Evolutionary conservation across 2,329 filamentous ascomycete genomes (phyloP), one percentile per base, ranked within the genome.

Genomic region (Pseudopithomyces maydicus): DNA sequence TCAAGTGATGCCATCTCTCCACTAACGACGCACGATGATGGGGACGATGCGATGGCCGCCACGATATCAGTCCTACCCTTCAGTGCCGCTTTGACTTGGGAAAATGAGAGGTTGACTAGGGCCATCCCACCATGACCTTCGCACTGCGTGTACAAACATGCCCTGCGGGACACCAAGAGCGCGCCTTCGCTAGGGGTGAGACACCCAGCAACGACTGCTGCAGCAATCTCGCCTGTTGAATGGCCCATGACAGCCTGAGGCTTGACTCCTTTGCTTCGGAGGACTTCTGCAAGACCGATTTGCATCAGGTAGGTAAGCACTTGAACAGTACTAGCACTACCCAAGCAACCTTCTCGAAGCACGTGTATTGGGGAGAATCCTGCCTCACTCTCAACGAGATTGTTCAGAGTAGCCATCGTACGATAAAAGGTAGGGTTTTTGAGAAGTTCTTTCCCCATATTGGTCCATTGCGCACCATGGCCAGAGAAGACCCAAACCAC

Each of bases 151-250:
- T 77, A 77, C 1, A 77, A 58, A 6, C 44, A 58, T 0, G 77
- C 76, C 38, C 77, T 62, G 11, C 70, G 63, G 2, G 70, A 69
- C 6, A 77, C 72, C 22, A 79, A 58, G 2, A 77, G 46, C 1
- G 72, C 64, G 0, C 77, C 78, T 52, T 80, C 76, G 22, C 67
- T 56, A 0, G 62, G 57, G 0, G 69, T 73, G 6, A 78, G 49
- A 22, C 62, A 70, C 6, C 74, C 74, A 17, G 71, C 73, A 1
- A 63, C 68, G 7, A 78, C 75, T 2, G 73, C 61, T 2, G 77
- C 77, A 2, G 78, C 77, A 11, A 78, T 76, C 55, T 80, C 78
- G 1, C 78, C 78, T 2, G 78, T 71, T 0, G 78, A 79, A 52
- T 80, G 78, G 1, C 78, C 78, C 38, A 79, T 73, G 6, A 80